These are phyloP conservation scores for Penicillium maclennaniae DNA, from an alignment of 495 filamentous ascomycete genomes.

Conservation along the genomic window DNA sequence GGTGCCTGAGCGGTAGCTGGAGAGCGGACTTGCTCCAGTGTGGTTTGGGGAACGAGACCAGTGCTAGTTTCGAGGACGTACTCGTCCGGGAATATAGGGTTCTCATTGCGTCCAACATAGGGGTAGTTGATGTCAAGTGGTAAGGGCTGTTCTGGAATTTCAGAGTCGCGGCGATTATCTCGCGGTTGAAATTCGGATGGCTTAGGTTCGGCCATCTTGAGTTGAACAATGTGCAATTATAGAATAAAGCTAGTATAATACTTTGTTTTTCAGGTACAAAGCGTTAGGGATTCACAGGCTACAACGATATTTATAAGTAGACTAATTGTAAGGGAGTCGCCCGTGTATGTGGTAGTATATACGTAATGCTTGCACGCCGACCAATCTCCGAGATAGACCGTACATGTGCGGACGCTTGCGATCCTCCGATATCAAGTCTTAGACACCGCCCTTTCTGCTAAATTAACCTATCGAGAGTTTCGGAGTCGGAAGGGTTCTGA, in stretches of 20 bases:
- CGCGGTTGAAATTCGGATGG: conserved; percentile 18
- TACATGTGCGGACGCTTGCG: too few relatives aligned
- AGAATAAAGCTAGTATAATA: background rate
- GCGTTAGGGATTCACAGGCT: background rate
- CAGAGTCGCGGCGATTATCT: conserved; percentile 16
- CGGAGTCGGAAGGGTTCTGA: too few relatives aligned
- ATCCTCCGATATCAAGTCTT: too few relatives aligned
- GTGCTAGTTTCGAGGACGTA: conserved; percentile 31
- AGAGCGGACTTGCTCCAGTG: too few relatives aligned
- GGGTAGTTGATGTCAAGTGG: conserved; percentile 29
- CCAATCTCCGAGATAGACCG: conserved; percentile 16
- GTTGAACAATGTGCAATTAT: background rate
- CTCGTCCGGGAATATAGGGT: conserved; percentile 32
- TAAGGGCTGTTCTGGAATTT: conserved; percentile 20
- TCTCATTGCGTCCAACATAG: conserved; percentile 14
- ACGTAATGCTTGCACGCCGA: conserved; percentile 7
- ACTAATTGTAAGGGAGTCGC: too few relatives aligned
- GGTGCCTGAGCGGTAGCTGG: too few relatives aligned
- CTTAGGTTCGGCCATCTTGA: background rate
- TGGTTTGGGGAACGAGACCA: conserved; percentile 27
- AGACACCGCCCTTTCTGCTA: too few relatives aligned
- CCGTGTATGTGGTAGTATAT: background rate
- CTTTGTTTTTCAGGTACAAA: background rate
- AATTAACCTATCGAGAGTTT: too few relatives aligned
- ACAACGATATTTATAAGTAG: conserved; percentile 12